These are phyloP conservation scores for Beauveria medogensis DNA, from an alignment of 2,329 filamentous ascomycete species.

Conservation along the genomic window DNA sequence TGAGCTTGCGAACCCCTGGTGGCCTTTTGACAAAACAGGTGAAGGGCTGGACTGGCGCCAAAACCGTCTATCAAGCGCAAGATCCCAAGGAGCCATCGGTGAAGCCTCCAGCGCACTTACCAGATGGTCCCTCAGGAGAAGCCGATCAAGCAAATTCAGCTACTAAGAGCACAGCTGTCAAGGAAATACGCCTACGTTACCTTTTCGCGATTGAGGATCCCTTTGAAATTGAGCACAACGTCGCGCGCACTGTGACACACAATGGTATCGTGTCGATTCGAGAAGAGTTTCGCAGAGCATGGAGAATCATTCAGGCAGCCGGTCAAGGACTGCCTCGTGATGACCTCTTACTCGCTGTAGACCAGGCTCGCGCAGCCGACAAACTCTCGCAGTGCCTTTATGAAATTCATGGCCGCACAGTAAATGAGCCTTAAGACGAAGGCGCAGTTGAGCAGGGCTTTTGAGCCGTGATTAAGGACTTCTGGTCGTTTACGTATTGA, in stretches of 20 bases:
- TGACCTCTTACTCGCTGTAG: constrained; percentile 45
- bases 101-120: constrained; percentile 9
- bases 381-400: constrained; percentile 18
- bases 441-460: too few species aligned
- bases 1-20: constrained; percentile 65
- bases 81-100: constrained; percentile 17
- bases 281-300: constrained; percentile 76
- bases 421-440: neutral
- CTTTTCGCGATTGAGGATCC: constrained; percentile 88
- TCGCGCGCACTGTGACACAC: constrained; percentile 78
- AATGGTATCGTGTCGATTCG: constrained; percentile 73
- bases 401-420: constrained; percentile 25
- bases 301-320: constrained; percentile 56
- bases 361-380: constrained; percentile 17
- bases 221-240: constrained; percentile 81
- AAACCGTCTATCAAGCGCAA: constrained; percentile 53
- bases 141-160: constrained; percentile 9
- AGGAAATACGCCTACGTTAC: constrained; percentile 71
- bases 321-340: constrained; percentile 36
- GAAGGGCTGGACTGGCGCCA: constrained; percentile 83
- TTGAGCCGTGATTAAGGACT: too few species aligned
- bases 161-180: constrained; percentile 36
- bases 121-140: constrained; percentile 17
- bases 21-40: constrained; percentile 65
- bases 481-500: neutral